Conservation (phyloP, 345 rosid genomes). For the Nephelium lappaceum region DNA sequence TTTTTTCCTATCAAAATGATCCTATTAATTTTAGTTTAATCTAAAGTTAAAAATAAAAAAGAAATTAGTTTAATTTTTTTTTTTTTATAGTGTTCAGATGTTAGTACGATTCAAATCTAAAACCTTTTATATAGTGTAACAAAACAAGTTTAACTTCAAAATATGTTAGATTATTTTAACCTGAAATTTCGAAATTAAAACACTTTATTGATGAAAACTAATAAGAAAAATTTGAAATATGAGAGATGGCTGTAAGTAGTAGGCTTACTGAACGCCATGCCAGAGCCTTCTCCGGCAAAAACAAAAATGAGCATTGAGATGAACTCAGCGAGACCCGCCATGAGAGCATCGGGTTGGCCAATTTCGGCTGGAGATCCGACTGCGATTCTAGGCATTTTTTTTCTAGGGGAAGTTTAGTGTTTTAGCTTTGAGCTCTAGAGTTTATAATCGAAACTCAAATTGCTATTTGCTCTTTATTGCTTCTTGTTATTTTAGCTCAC, state of each 20-base stretch:
- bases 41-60: too few relatives aligned
- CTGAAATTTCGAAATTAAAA: too few relatives aligned
- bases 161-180: too few relatives aligned
- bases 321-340: slow-evolving; percentile 68
- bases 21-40: too few relatives aligned
- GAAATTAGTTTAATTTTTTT: too few relatives aligned
- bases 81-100: too few relatives aligned
- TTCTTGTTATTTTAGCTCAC: background rate
- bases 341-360: slow-evolving; percentile 49
- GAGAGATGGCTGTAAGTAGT: background rate
- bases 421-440: slow-evolving; percentile 6
- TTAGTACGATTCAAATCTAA: too few relatives aligned
- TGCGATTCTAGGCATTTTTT: slow-evolving; percentile 53
- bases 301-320: slow-evolving; percentile 72
- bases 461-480: background rate
- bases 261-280: slow-evolving; percentile 65
- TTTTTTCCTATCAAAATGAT: too few relatives aligned
- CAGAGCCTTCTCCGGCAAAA: slow-evolving; percentile 80
- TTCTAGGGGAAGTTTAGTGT: background rate
- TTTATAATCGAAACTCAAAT: background rate
- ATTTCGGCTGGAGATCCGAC: slow-evolving; percentile 51
- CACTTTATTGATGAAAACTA: too few relatives aligned
- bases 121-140: too few relatives aligned
- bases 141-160: too few relatives aligned
- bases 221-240: too few relatives aligned